Evolutionary conservation across 177 flowering plant species (phyloP).

Genomic region (Vitis hybrid): DNA sequence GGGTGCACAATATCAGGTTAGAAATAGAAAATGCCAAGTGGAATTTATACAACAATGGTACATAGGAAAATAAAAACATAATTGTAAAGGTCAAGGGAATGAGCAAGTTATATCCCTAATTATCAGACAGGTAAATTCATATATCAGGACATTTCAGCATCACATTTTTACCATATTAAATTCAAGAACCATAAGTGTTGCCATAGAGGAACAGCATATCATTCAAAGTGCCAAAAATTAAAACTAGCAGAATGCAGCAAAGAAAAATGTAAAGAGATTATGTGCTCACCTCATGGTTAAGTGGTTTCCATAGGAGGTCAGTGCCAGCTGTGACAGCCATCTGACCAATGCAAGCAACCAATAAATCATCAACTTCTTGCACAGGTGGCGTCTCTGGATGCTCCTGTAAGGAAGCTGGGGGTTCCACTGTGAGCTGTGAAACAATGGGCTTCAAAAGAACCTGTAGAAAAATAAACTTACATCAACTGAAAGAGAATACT

Average conservation of each 20-base stretch:
- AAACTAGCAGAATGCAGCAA: neutral
- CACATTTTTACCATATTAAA: neutral
- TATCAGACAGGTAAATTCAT: no score
- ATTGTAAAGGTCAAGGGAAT: no score
- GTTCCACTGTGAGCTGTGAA: constrained; percentile 66
- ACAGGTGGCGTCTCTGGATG: constrained; percentile 55
- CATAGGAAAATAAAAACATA: no score
- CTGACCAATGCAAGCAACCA: constrained; percentile 80
- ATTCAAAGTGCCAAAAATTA: neutral
- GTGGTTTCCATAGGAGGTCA: constrained; percentile 88
- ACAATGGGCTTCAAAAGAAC: constrained; percentile 79
- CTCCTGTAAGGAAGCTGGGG: constrained; percentile 56
- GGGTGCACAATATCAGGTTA: no score
- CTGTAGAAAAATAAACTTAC: constrained; percentile 28
- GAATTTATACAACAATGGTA: no score
- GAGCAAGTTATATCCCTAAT: no score
- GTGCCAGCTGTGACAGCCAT: constrained; percentile 88
- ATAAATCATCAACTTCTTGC: constrained; percentile 67
- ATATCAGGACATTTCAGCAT: neutral
- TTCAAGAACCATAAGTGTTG: no score
- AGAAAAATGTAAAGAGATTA: neutral
- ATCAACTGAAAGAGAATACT: neutral
- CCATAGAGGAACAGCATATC: neutral
- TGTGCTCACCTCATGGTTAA: constrained; percentile 77
- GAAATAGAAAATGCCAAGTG: no score